phyloP scores from a whole-genome alignment of 2,329 filamentous ascomycete genomes.

The Claviceps sp. region DNA sequence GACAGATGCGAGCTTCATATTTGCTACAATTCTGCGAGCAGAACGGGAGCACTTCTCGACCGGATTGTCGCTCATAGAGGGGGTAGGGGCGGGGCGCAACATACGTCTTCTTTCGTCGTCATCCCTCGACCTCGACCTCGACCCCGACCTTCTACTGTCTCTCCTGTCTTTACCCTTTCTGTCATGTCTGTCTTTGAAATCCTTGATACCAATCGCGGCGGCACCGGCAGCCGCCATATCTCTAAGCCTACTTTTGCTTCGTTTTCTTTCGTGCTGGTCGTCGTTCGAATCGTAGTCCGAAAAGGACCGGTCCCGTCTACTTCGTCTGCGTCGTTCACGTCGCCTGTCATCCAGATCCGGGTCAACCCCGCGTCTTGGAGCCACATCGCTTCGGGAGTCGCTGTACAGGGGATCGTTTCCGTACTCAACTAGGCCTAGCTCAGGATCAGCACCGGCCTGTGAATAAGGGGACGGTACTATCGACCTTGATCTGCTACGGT shows the following conservation, averaged over 20 bases:
- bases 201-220: conserved; percentile 49
- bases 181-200: conserved; percentile 32
- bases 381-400: conserved; percentile 20
- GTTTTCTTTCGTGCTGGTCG: conserved; percentile 23
- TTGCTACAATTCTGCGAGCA: neutral
- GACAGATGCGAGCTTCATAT: neutral
- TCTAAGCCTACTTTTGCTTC: conserved; percentile 41
- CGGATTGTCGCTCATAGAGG: neutral
- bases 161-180: conserved; percentile 30
- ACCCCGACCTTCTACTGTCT: conserved; percentile 16
- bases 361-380: conserved; percentile 30
- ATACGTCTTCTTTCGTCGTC: conserved; percentile 11
- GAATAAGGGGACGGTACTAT: conserved; percentile 35
- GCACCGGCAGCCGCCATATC: conserved; percentile 40
- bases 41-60: neutral
- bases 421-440: conserved; percentile 57
- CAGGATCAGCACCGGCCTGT: conserved; percentile 45
- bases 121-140: conserved; percentile 15
- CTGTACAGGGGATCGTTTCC: conserved; percentile 42
- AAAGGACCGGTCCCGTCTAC: conserved; percentile 21
- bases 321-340: conserved; percentile 22
- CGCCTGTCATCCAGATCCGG: conserved; percentile 33
- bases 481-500: conserved; percentile 35
- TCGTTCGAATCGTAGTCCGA: conserved; percentile 20
- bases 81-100: conserved; percentile 6